These are phyloP conservation scores for Leptomonas seymouri DNA, from an alignment of 208 protist species.

Conservation along the genomic window DNA sequence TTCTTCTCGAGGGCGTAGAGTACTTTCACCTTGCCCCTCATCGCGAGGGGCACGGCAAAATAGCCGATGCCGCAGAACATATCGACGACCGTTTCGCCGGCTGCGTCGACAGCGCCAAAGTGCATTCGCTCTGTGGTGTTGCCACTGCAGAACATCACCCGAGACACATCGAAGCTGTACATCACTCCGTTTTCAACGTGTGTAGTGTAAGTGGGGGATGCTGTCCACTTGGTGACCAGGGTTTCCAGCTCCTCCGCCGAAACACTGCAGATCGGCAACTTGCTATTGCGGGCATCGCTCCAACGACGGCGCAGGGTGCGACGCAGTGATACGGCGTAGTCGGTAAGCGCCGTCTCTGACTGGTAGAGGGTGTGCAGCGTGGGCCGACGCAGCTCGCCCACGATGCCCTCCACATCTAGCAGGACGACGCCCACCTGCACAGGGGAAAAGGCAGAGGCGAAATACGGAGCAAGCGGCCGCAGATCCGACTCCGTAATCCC, in stretches of 20 bases:
- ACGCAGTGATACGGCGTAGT: conserved; percentile 17
- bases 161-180: conserved; percentile 87
- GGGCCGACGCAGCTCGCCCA: conserved; percentile 77
- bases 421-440: conserved; percentile 77
- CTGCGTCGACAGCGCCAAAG: conserved; percentile 63
- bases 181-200: conserved; percentile 90
- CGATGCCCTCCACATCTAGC: conserved; percentile 70
- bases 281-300: not conserved
- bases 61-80: conserved; percentile 95
- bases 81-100: conserved; percentile 88
- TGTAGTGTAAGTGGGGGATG: conserved; percentile 73
- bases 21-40: conserved; percentile 53
- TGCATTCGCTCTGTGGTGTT: conserved; percentile 94
- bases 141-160: conserved; percentile 93
- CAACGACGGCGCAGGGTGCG: conserved; percentile 17
- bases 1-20: conserved; percentile 93
- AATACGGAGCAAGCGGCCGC: conserved; percentile 38
- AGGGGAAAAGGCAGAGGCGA: conserved; percentile 68
- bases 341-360: conserved; percentile 6
- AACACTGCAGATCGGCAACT: not conserved
- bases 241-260: conserved; percentile 21
- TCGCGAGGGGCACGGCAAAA: conserved; percentile 88
- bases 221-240: conserved; percentile 28
- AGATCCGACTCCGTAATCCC: conserved; percentile 49
- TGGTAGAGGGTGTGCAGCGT: conserved; percentile 46